A percentile compares a stretch with the other conserved stretches of the same genome.
Evolutionary conservation across 2,329 filamentous ascomycete species (phyloP).

Genomic region (Chrysoporthe puriensis): DNA sequence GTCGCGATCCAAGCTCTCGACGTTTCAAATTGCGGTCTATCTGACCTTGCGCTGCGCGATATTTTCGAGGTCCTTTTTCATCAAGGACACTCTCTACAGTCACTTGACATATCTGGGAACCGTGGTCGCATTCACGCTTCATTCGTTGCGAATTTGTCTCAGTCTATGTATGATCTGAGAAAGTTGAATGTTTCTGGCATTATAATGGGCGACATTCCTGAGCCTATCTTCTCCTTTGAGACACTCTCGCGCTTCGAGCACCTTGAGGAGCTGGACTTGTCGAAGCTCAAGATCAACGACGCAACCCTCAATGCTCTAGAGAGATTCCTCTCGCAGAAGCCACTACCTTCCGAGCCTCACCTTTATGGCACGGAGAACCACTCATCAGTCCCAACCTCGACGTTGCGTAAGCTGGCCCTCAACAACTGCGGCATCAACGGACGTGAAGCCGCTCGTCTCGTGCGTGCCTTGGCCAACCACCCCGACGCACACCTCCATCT

Average conservation of each 20-base stretch:
- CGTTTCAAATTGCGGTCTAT: slow-evolving; percentile 55
- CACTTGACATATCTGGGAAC: slow-evolving; percentile 58
- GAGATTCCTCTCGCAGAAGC: slow-evolving; percentile 43
- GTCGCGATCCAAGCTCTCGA: slow-evolving; percentile 52
- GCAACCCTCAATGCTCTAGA: slow-evolving; percentile 52
- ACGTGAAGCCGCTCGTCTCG: slow-evolving; percentile 52
- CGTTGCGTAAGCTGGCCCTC: slow-evolving; percentile 50
- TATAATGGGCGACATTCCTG: slow-evolving; percentile 49
- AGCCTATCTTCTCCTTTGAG: slow-evolving; percentile 51
- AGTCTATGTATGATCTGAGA: slow-evolving; percentile 48
- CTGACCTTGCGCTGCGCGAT: slow-evolving; percentile 51
- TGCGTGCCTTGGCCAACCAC: slow-evolving; percentile 53
- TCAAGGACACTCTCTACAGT: slow-evolving; percentile 49
- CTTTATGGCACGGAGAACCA: neutral
- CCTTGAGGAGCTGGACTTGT: slow-evolving; percentile 59
- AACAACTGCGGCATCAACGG: slow-evolving; percentile 58
- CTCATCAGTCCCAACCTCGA: slow-evolving; percentile 36
- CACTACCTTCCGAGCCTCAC: slow-evolving; percentile 16
- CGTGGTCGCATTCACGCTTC: slow-evolving; percentile 54
- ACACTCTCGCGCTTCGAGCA: slow-evolving; percentile 46
- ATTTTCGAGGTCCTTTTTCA: slow-evolving; percentile 53
- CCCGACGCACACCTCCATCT: slow-evolving; percentile 53
- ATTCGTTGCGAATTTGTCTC: slow-evolving; percentile 49
- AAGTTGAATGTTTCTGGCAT: slow-evolving; percentile 56
- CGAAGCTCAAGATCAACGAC: slow-evolving; percentile 57